Evolutionary conservation across 345 rosid genomes (phyloP), one percentile per base, ranked within the genome.

Genomic region (Erysimum cheiranthoides): DNA sequence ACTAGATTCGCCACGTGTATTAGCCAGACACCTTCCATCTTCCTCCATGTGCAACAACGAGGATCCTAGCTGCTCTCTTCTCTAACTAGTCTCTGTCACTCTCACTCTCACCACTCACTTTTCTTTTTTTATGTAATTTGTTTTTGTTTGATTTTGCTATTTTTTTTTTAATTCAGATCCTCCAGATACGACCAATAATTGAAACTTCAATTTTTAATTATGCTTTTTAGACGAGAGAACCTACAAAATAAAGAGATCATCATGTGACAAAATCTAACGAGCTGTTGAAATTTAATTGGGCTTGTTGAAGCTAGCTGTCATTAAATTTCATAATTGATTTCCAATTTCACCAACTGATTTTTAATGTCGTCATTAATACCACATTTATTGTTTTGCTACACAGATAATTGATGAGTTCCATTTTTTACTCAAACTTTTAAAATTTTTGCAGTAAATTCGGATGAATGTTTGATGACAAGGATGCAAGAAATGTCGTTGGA

Each of bases 401-500:
- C 11, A 51, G 17, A 68, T 45, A 34, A 54, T 65, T 65, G 45
- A 56, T 65, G 45, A 56, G 34, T 21, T 43, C 4, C 17, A 51
- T 34, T 18, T 39, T 43, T 69, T 12, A 6, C 21, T 8, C 25
- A 51, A 30, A 14, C 13, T 5, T 17, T 13, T 6, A 5, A 2
- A 10, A 11, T 0, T 56, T 73, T 68, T 78, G 78, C 90, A 93
- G 98, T 91, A 78, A 93, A 93, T 72, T 74, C 98, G 16, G 91
- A 93, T 66, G 96, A 93, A 80, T 93, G 97, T 79, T 77, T 93
- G 86, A 89, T 93, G 98, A 93, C 98, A 70, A 91, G 98, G 71
- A 87, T 93, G 94, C 98, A 93, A 88, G 96, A 93, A 81, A 93
- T 93, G 98, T 93, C 98, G 0, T 70, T 93, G 73, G 96, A 91